phyloP scores from a whole-genome alignment of 306 rosid genomes.

The Trifolium repens region DNA sequence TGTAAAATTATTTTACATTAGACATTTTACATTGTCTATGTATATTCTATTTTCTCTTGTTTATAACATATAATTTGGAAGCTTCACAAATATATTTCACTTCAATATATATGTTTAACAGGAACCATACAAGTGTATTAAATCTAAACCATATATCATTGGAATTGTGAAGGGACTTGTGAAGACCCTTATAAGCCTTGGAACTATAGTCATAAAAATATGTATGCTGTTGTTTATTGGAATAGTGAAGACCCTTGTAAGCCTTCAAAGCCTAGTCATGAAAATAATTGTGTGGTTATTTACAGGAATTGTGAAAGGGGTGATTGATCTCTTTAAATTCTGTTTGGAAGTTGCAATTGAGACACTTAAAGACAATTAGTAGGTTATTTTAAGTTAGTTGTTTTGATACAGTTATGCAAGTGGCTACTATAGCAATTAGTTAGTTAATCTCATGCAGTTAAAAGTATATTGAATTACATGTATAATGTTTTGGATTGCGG shows the following conservation, averaged over 20 bases:
- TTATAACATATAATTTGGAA: neutral
- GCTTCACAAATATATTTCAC: neutral
- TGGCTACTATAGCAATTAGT: too few relatives aligned
- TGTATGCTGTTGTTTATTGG: neutral
- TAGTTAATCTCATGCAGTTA: too few relatives aligned
- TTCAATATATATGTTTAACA: conserved; percentile 22
- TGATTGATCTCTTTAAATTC: neutral
- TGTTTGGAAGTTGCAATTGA: neutral
- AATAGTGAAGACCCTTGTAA: conserved; percentile 2
- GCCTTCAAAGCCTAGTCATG: conserved; percentile 29
- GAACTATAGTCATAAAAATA: conserved; percentile 12
- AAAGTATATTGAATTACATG: too few relatives aligned
- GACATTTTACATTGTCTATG: too few relatives aligned
- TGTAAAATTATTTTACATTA: too few relatives aligned
- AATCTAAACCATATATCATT: conserved; percentile 24
- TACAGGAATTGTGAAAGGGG: neutral
- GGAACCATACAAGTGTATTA: conserved; percentile 40
- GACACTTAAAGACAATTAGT: too few relatives aligned
- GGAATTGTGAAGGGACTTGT: conserved; percentile 17
- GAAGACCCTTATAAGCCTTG: conserved; percentile 16
- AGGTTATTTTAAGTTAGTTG: too few relatives aligned
- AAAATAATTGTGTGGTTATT: neutral
- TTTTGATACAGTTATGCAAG: too few relatives aligned
- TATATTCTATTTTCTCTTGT: neutral
- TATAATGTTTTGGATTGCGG: too few relatives aligned